phyloP scores from a whole-genome alignment of 2,329 filamentous ascomycete genomes.

The Pseudocercospora macadamiae region DNA sequence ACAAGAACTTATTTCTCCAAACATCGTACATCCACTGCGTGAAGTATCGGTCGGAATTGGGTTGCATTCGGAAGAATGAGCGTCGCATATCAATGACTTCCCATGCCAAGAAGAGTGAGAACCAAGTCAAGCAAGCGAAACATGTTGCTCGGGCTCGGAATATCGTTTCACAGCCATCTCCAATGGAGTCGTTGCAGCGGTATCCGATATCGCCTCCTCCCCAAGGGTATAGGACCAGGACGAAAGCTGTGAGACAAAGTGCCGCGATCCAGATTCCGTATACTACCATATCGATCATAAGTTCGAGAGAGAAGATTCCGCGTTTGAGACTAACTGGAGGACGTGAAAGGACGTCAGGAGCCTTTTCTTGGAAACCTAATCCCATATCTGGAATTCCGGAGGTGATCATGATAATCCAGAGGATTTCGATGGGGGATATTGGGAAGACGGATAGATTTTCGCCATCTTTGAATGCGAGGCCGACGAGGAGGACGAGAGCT shows the following conservation, averaged over 20 bases:
- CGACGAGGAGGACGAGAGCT: slow-evolving; percentile 78
- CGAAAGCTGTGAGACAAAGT: slow-evolving; percentile 63
- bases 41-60: slow-evolving; percentile 61
- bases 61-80: slow-evolving; percentile 75
- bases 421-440: slow-evolving; percentile 79
- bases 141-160: slow-evolving; percentile 74
- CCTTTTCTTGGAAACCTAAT: slow-evolving; percentile 76
- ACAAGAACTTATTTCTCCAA: slow-evolving; percentile 70
- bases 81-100: slow-evolving; percentile 74
- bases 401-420: slow-evolving; percentile 93
- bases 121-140: slow-evolving; percentile 76
- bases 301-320: slow-evolving; percentile 77
- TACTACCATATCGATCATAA: slow-evolving; percentile 77
- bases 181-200: slow-evolving; percentile 64
- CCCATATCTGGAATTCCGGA: slow-evolving; percentile 87
- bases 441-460: slow-evolving; percentile 79
- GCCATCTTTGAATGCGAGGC: slow-evolving; percentile 77
- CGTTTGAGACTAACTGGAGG: slow-evolving; percentile 71
- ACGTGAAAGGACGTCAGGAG: slow-evolving; percentile 75
- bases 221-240: slow-evolving; percentile 65
- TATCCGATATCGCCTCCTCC: slow-evolving; percentile 55
- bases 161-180: slow-evolving; percentile 60
- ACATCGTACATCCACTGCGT: slow-evolving; percentile 70
- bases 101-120: slow-evolving; percentile 76
- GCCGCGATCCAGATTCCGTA: slow-evolving; percentile 78